A percentile compares a stretch with the other conserved stretches of the same genome.
Evolutionary conservation across 345 rosid species (phyloP).

Genomic region (Eucalyptus regnans): DNA sequence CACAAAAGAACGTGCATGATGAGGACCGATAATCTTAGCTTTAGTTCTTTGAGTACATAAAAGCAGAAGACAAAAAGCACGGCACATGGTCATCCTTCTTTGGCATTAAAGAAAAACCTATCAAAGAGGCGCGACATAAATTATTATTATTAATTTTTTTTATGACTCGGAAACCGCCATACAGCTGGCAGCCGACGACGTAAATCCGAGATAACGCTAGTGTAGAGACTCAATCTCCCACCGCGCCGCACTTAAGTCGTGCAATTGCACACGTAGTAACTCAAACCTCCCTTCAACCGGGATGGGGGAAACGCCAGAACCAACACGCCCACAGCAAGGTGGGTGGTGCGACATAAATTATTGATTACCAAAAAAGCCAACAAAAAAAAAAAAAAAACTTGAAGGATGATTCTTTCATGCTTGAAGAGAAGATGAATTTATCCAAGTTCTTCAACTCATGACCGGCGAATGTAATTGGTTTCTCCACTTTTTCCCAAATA

Average conservation of each 20-base stretch:
- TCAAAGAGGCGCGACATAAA: background rate
- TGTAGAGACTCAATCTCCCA: accelerated
- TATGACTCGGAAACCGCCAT: accelerated
- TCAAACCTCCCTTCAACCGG: accelerated
- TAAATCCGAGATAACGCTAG: accelerated
- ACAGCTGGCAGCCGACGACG: accelerated
- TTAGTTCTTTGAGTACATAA: background rate
- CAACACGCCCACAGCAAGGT: accelerated
- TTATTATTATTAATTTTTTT: too few relatives aligned
- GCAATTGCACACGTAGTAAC: accelerated
- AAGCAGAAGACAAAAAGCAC: background rate
- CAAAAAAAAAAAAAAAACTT: too few relatives aligned
- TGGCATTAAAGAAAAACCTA: background rate
- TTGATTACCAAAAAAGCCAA: too few relatives aligned
- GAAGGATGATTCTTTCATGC: accelerated
- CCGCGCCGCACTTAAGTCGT: accelerated
- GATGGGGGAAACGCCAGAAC: accelerated
- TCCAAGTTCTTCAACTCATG: too few relatives aligned
- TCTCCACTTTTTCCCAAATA: too few relatives aligned
- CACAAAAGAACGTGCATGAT: background rate
- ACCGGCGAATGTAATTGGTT: too few relatives aligned
- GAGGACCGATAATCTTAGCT: background rate
- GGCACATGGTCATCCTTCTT: background rate
- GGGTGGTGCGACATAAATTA: too few relatives aligned
- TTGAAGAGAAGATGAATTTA: too few relatives aligned